These are phyloP conservation scores for Corylus heterophylla DNA, from an alignment of 306 rosid species.

Conservation along the genomic window DNA sequence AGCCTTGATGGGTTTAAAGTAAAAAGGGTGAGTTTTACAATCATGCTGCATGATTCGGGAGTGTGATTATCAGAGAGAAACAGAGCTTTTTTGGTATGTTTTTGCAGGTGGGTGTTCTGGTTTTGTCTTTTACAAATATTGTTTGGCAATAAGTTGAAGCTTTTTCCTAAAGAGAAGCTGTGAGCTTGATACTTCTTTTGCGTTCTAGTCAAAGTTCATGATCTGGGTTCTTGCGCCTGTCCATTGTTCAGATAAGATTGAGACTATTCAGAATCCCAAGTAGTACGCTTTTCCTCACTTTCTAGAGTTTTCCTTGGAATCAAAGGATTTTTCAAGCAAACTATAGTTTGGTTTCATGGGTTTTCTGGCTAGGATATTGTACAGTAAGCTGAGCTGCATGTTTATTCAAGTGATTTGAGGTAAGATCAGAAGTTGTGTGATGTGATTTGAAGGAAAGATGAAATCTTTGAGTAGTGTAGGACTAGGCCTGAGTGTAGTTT, in stretches of 20 bases:
- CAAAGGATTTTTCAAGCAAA: conserved; percentile 21
- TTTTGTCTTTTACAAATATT: conserved; percentile 33
- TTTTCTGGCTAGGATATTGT: conserved; percentile 8
- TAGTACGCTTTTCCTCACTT: conserved; percentile 29
- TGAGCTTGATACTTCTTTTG: conserved; percentile 10
- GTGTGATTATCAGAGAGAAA: conserved; percentile 43
- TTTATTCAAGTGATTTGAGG: neutral
- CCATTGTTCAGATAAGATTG: conserved; percentile 21
- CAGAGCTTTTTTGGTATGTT: conserved; percentile 23
- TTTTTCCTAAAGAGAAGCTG: conserved; percentile 27
- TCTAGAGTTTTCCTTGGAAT: conserved; percentile 23
- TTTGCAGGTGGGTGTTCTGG: conserved; percentile 37
- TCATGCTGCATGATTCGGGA: conserved; percentile 45
- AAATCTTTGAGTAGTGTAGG: conserved; percentile 94
- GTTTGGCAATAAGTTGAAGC: conserved; percentile 26
- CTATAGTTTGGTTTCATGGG: neutral
- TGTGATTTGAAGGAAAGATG: conserved; percentile 66
- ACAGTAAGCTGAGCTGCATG: conserved; percentile 18
- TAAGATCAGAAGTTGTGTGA: conserved; percentile 33
- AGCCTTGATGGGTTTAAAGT: neutral
- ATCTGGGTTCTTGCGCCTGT: conserved; percentile 32
- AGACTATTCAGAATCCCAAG: conserved; percentile 17
- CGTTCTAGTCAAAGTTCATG: conserved; percentile 21
- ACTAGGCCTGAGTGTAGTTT: conserved; percentile 84
- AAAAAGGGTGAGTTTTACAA: neutral